phyloP scores from a whole-genome alignment of 768 basidiomycete species.

The Cytidiella melzeri region DNA sequence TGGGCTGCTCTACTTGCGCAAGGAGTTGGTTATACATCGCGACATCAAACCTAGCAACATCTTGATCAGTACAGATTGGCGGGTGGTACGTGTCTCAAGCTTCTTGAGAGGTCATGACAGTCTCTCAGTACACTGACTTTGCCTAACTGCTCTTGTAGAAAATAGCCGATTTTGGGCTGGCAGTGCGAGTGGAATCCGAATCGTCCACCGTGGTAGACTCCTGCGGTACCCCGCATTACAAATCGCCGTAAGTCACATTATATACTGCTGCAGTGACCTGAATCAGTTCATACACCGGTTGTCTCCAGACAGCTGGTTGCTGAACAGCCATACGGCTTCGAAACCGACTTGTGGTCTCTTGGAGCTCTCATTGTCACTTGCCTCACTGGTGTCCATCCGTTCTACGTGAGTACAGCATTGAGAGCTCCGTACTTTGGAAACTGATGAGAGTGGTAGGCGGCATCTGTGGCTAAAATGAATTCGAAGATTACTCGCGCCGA shows the following conservation, averaged over 20 bases:
- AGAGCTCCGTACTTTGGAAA: background rate
- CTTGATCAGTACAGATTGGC: slow-evolving; percentile 32
- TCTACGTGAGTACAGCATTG: slow-evolving; percentile 26
- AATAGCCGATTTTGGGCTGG: slow-evolving; percentile 35
- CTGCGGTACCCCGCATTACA: slow-evolving; percentile 24
- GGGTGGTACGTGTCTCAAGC: slow-evolving; percentile 30
- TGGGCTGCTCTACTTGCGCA: slow-evolving; percentile 38
- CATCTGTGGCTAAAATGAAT: slow-evolving; percentile 16
- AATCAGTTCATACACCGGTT: background rate
- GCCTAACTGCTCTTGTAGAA: slow-evolving; percentile 38
- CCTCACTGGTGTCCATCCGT: slow-evolving; percentile 30
- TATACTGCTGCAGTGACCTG: background rate
- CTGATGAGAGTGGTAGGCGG: slow-evolving; percentile 14
- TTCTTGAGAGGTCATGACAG: no score
- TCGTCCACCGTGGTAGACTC: slow-evolving; percentile 18
- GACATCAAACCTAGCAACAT: slow-evolving; percentile 36
- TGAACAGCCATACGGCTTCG: slow-evolving; percentile 27
- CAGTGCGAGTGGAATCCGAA: slow-evolving; percentile 25
- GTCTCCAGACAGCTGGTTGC: slow-evolving; percentile 33
- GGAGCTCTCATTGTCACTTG: slow-evolving; percentile 37
- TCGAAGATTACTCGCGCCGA: slow-evolving; percentile 20
- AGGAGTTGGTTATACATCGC: slow-evolving; percentile 38
- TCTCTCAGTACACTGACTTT: no score
- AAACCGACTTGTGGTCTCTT: slow-evolving; percentile 42
- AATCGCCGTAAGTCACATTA: slow-evolving; percentile 34